Percentiles rank a stretch among this genome's conserved stretches.
Conservation (phyloP, 768 basidiomycete genomes). For the Mrakia frigida region DNA sequence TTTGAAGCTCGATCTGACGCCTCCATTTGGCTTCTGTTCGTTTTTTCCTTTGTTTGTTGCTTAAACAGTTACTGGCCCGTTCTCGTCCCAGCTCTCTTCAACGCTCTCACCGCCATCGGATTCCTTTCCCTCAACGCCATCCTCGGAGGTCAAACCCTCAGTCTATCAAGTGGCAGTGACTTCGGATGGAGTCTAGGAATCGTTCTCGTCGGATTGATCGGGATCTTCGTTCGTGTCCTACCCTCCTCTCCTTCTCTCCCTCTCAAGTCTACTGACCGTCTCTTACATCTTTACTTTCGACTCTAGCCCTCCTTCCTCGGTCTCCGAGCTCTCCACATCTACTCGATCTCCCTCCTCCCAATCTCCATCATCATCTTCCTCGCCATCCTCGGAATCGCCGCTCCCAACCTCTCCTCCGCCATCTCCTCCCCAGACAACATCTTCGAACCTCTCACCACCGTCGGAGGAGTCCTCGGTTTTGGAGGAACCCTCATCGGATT, state of each 20-base stretch:
- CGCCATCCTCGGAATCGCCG: slow-evolving; percentile 39
- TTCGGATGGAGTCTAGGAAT: slow-evolving; percentile 68
- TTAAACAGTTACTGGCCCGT: slow-evolving; percentile 45
- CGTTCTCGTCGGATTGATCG: slow-evolving; percentile 48
- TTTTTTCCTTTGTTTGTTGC: too few species aligned
- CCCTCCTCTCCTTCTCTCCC: neutral
- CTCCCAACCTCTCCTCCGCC: slow-evolving; percentile 25
- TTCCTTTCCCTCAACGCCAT: slow-evolving; percentile 65
- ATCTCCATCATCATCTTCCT: slow-evolving; percentile 42
- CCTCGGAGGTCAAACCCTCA: slow-evolving; percentile 62
- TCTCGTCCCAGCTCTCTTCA: slow-evolving; percentile 48
- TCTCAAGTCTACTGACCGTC: slow-evolving; percentile 9
- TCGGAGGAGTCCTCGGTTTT: slow-evolving; percentile 39
- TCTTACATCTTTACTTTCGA: too few species aligned
- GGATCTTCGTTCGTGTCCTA: slow-evolving; percentile 39
- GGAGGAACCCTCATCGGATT: slow-evolving; percentile 44
- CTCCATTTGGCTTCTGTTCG: neutral
- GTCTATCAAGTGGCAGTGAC: slow-evolving; percentile 50
- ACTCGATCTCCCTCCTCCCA: slow-evolving; percentile 42
- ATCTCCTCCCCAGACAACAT: slow-evolving; percentile 10
- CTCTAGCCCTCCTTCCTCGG: slow-evolving; percentile 42
- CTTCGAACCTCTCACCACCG: slow-evolving; percentile 32
- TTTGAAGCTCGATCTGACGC: neutral
- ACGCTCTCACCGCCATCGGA: slow-evolving; percentile 58
- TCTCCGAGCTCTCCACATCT: slow-evolving; percentile 41